These are phyloP conservation scores for Coniochaeta ligniaria DNA, from an alignment of 2,329 filamentous ascomycete genomes.

Conservation along the genomic window DNA sequence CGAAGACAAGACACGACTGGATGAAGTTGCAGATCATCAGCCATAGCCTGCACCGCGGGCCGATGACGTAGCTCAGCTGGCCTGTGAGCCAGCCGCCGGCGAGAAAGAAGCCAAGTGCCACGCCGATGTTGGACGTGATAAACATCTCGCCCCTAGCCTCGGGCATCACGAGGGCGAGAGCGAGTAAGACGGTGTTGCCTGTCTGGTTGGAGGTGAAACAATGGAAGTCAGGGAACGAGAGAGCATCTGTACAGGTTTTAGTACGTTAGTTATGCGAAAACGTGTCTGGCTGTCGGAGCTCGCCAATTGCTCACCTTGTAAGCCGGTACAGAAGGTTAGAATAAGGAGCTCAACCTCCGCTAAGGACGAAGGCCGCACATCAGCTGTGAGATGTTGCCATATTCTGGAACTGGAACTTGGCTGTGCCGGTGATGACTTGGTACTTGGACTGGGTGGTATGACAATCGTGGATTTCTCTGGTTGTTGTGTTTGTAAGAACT, in stretches of 20 bases:
- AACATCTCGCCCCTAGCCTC: slow-evolving; percentile 40
- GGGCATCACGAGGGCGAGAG: slow-evolving; percentile 42
- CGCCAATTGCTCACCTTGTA: slow-evolving; percentile 31
- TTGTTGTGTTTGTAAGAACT: background rate
- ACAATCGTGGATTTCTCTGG: background rate
- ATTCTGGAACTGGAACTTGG: background rate
- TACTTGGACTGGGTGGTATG: background rate
- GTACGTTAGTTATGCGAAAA: background rate
- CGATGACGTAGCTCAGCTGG: slow-evolving; percentile 46
- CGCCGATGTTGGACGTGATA: slow-evolving; percentile 44
- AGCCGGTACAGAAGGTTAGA: slow-evolving; percentile 42
- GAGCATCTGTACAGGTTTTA: slow-evolving; percentile 34
- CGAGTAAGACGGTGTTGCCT: slow-evolving; percentile 55
- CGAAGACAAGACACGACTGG: slow-evolving; percentile 49
- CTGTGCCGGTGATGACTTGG: background rate
- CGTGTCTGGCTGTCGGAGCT: background rate
- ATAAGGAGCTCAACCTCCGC: slow-evolving; percentile 38
- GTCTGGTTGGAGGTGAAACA: slow-evolving; percentile 61
- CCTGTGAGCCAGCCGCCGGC: slow-evolving; percentile 47
- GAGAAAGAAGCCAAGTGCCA: slow-evolving; percentile 49
- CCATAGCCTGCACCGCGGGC: slow-evolving; percentile 43
- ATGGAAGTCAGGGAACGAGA: slow-evolving; percentile 53
- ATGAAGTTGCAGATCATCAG: slow-evolving; percentile 44
- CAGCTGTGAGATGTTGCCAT: slow-evolving; percentile 20
- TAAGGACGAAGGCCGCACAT: slow-evolving; percentile 29